These are phyloP conservation scores for Breynia disticha DNA, from an alignment of 441 rosid species.

Conservation along the genomic window DNA sequence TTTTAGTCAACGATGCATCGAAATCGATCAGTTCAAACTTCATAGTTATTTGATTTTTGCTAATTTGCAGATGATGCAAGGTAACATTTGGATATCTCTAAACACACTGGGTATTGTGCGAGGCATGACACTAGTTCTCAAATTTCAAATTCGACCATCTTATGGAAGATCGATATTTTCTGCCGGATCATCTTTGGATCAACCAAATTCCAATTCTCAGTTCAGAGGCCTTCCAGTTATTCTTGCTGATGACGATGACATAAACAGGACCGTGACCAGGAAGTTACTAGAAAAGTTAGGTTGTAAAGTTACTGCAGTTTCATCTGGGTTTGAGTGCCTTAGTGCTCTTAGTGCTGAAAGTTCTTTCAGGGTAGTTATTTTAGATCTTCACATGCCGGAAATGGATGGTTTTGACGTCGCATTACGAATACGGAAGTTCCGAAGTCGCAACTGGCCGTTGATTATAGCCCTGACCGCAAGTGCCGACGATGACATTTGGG, in stretches of 20 bases:
- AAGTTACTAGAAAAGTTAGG: slow-evolving; percentile 83
- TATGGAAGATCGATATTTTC: slow-evolving; percentile 24
- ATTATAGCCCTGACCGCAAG: slow-evolving; percentile 65
- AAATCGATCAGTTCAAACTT: not conserved
- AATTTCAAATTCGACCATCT: slow-evolving; percentile 52
- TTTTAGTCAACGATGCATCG: not conserved
- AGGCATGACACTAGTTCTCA: slow-evolving; percentile 55
- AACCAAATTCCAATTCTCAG: slow-evolving; percentile 44
- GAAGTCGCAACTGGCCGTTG: slow-evolving; percentile 62
- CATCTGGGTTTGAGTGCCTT: slow-evolving; percentile 82
- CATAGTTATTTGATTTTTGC: not conserved
- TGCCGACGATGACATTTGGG: slow-evolving; percentile 54
- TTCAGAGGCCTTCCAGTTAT: slow-evolving; percentile 61
- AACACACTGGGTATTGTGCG: slow-evolving; percentile 46
- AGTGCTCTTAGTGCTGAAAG: slow-evolving; percentile 37
- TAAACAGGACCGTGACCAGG: slow-evolving; percentile 64
- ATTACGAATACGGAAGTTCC: slow-evolving; percentile 47
- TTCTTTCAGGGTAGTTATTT: slow-evolving; percentile 46
- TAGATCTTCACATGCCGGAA: slow-evolving; percentile 84
- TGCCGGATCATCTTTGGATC: slow-evolving; percentile 38
- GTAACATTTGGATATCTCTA: slow-evolving; percentile 52
- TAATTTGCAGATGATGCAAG: slow-evolving; percentile 63
- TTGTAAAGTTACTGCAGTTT: slow-evolving; percentile 57
- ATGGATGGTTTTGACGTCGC: slow-evolving; percentile 89
- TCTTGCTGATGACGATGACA: slow-evolving; percentile 61